These are phyloP conservation scores for Exophiala lecanii-corni DNA, from an alignment of 2,329 filamentous ascomycete species.

Conservation along the genomic window DNA sequence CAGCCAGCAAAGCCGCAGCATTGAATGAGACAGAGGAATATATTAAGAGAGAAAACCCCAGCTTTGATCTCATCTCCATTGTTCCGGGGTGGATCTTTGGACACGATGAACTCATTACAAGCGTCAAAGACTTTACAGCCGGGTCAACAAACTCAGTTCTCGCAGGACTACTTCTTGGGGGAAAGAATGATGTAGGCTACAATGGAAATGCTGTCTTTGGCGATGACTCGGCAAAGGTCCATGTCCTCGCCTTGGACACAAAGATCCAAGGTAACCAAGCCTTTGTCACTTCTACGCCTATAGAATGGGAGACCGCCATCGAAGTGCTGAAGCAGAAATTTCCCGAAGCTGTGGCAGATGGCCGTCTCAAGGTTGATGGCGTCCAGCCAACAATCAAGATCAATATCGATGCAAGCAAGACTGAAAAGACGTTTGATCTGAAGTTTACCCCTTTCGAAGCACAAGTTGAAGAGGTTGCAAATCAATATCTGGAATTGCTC, in stretches of 20 bases:
- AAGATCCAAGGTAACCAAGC: conserved; percentile 17
- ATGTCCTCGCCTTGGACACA: conserved; percentile 29
- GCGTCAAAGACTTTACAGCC: conserved; percentile 6
- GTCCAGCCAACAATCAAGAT: conserved; percentile 54
- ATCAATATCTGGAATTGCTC: not conserved
- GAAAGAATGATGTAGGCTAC: conserved; percentile 11
- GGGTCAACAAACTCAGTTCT: conserved; percentile 27
- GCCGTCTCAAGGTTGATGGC: conserved; percentile 43
- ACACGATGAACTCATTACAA: conserved; percentile 29
- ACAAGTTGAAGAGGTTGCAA: not conserved
- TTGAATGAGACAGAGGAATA: conserved; percentile 65
- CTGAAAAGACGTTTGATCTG: conserved; percentile 38
- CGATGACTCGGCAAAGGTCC: conserved; percentile 31
- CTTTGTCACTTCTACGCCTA: conserved; percentile 7
- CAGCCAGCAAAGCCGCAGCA: conserved; percentile 58
- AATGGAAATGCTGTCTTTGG: conserved; percentile 23
- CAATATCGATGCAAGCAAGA: conserved; percentile 42
- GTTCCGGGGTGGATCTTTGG: conserved; percentile 61
- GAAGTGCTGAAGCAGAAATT: conserved; percentile 40
- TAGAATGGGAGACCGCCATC: conserved; percentile 37
- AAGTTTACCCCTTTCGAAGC: conserved; percentile 37
- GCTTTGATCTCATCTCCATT: conserved; percentile 58
- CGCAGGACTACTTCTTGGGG: conserved; percentile 8
- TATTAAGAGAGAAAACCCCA: conserved; percentile 51
- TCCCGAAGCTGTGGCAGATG: conserved; percentile 35